These are phyloP conservation scores for Coemansia aciculifera DNA, from an alignment of 192 early-diverging fungal genomes.

Conservation along the genomic window DNA sequence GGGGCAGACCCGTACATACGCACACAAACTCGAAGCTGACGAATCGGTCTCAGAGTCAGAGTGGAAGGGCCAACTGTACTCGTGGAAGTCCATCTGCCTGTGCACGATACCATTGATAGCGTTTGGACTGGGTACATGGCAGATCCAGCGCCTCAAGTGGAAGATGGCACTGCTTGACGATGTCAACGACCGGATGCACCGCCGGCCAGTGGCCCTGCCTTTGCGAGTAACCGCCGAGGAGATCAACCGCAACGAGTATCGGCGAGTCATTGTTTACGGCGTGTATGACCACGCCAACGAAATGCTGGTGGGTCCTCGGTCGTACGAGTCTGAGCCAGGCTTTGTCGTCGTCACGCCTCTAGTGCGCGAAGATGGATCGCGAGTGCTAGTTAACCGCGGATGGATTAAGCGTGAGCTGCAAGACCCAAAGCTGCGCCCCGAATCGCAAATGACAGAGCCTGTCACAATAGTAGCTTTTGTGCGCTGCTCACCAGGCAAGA, in stretches of 20 bases:
- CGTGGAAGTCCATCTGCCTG: slow-evolving; percentile 55
- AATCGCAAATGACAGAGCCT: slow-evolving; percentile 55
- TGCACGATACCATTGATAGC: slow-evolving; percentile 44
- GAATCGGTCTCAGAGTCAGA: slow-evolving; percentile 43
- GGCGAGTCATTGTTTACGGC: slow-evolving; percentile 70
- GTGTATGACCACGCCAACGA: slow-evolving; percentile 71
- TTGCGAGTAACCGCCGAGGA: slow-evolving; percentile 59
- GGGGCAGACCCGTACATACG: slow-evolving; percentile 27
- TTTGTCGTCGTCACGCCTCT: slow-evolving; percentile 77
- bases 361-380: slow-evolving; percentile 67
- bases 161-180: slow-evolving; percentile 78
- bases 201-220: slow-evolving; percentile 69
- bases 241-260: slow-evolving; percentile 70
- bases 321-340: slow-evolving; percentile 68
- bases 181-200: slow-evolving; percentile 64
- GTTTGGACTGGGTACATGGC: slow-evolving; percentile 82
- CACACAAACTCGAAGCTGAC: slow-evolving; percentile 45
- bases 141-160: slow-evolving; percentile 84
- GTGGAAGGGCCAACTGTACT: slow-evolving; percentile 45
- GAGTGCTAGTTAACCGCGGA: slow-evolving; percentile 82
- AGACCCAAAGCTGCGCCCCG: slow-evolving; percentile 58
- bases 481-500: slow-evolving; percentile 57
- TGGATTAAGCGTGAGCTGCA: slow-evolving; percentile 79
- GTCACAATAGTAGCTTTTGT: slow-evolving; percentile 70
- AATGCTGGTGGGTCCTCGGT: slow-evolving; percentile 80